A percentile compares a stretch with the other conserved stretches of the same genome.
These are phyloP conservation scores for Pharnaceum exiguum DNA, from an alignment of 148 eudicot species.

Conservation along the genomic window DNA sequence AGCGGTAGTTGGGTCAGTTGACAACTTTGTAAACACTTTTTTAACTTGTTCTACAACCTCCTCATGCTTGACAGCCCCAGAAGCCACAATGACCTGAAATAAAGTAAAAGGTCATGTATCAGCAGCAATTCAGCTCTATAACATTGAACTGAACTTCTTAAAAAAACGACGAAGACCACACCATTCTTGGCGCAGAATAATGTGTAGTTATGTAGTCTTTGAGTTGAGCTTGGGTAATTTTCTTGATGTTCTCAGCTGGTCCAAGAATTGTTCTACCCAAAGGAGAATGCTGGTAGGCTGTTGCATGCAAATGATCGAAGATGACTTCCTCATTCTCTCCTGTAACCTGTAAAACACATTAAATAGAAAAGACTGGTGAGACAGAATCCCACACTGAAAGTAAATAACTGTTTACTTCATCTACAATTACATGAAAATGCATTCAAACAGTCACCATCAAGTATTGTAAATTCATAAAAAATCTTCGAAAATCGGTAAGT, in stretches of 20 bases:
- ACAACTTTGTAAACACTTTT: conserved; percentile 61
- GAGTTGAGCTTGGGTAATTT: conserved; percentile 63
- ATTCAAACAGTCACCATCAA: no score
- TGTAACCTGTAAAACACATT: conserved; percentile 50
- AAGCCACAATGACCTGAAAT: conserved; percentile 73
- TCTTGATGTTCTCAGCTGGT: conserved; percentile 70
- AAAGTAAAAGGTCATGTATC: not conserved
- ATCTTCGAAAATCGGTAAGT: no score
- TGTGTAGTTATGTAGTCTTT: conserved; percentile 74
- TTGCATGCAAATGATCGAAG: conserved; percentile 90
- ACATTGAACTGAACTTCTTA: not conserved
- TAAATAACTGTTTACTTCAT: no score
- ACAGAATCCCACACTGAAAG: not conserved
- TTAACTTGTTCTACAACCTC: conserved; percentile 69
- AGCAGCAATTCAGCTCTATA: no score
- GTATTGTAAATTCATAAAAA: no score
- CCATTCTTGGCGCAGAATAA: conserved; percentile 90
- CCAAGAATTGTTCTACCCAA: conserved; percentile 94
- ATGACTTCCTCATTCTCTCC: conserved; percentile 89
- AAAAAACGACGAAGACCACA: conserved; percentile 8
- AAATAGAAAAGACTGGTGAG: not conserved
- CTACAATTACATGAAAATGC: no score
- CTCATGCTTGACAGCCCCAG: conserved; percentile 92
- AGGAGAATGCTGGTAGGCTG: conserved; percentile 90
- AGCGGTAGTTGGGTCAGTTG: conserved; percentile 65